phyloP scores from a whole-genome alignment of 176 grass and related monocot genomes.

The Tillandsia fasciculata region DNA sequence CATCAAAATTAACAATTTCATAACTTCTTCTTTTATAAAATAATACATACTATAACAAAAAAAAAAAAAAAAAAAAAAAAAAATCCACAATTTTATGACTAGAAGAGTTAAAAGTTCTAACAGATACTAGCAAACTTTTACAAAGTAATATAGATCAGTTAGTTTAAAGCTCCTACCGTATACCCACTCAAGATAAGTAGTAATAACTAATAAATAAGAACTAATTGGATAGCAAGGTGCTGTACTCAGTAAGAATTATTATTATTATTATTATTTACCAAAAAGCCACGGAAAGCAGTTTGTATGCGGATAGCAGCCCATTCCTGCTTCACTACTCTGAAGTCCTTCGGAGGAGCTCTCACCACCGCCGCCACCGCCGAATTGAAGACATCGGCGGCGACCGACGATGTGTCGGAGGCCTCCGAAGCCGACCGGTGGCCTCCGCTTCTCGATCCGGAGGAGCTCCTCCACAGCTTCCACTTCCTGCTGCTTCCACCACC shows the following conservation, averaged over 20 bases:
- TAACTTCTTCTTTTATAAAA: no score
- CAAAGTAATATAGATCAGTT: no score
- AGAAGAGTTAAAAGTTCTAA: no score
- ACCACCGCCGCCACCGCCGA: conserved; percentile 48
- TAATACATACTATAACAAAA: neutral
- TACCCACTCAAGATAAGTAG: no score
- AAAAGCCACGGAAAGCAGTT: conserved; percentile 66
- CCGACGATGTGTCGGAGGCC: conserved; percentile 42
- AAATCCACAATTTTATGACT: no score
- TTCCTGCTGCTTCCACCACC: conserved; percentile 34
- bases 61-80: no score
- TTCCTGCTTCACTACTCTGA: conserved; percentile 51
- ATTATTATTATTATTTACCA: conserved; percentile 17
- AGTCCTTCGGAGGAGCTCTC: conserved; percentile 53
- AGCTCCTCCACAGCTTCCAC: conserved; percentile 71
- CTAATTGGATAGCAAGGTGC: no score
- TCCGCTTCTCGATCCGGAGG: conserved; percentile 31
- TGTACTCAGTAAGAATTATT: no score
- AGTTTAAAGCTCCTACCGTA: no score
- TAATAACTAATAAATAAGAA: neutral
- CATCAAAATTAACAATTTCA: no score
- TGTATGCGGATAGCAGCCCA: conserved; percentile 74
- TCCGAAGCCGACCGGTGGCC: conserved; percentile 35
- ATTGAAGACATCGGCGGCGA: conserved; percentile 35
- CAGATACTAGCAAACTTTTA: no score